Evolutionary conservation across 176 grass and related monocot genomes (phyloP).

Genomic region (Ampelocalamus luodianensis): DNA sequence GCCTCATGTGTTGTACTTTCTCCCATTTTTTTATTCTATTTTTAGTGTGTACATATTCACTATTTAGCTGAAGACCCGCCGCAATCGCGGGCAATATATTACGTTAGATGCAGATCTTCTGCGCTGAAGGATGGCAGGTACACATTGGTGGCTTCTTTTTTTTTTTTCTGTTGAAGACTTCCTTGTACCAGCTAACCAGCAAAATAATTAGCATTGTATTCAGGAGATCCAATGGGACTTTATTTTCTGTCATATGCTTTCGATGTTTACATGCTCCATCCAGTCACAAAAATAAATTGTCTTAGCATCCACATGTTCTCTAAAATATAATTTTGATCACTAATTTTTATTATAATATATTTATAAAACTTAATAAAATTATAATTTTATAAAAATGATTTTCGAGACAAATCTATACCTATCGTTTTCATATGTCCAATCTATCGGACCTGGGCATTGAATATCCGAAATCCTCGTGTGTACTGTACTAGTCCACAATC

Average conservation of each 20-base stretch:
- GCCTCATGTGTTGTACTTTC: constrained; percentile 34
- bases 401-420: no score
- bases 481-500: no score
- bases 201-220: not conserved
- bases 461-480: no score
- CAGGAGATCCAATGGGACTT: not conserved
- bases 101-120: constrained; percentile 54
- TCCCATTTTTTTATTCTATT: not conserved
- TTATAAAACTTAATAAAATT: no score
- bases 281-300: no score
- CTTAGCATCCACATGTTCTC: rapidly evolving
- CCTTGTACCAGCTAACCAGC: not conserved
- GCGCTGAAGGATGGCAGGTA: not conserved
- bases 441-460: no score
- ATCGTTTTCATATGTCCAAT: no score
- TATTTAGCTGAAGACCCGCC: constrained; percentile 59
- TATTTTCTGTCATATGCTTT: not conserved
- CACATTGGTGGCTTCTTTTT: not conserved
- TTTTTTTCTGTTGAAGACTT: not conserved
- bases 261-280: no score
- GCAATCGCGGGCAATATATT: constrained; percentile 55
- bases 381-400: no score
- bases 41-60: constrained; percentile 25
- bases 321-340: no score
- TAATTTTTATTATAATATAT: no score